Evolutionary conservation across 2,329 filamentous ascomycete genomes (phyloP).

Genomic region (Fonsecaea pedrosoi): DNA sequence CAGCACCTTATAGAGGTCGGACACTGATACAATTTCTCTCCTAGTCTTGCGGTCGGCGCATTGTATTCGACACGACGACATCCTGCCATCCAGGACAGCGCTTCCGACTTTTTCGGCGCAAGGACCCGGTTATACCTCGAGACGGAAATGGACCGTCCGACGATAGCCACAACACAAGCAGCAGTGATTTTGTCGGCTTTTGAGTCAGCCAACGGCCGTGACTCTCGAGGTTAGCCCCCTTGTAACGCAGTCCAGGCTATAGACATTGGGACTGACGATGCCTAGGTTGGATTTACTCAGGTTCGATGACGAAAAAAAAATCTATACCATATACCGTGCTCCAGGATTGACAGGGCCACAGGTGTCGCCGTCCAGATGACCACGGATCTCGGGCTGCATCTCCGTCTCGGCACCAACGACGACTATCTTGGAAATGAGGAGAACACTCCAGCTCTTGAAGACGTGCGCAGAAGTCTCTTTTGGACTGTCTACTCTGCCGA

Average conservation of each 20-base stretch:
- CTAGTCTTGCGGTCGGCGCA: conserved; percentile 15
- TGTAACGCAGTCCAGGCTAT: neutral
- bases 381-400: conserved; percentile 52
- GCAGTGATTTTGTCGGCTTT: conserved; percentile 55
- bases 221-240: conserved; percentile 54
- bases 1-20: neutral
- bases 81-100: conserved; percentile 7
- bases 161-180: conserved; percentile 56
- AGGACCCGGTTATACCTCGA: conserved; percentile 55
- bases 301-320: neutral
- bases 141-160: conserved; percentile 56
- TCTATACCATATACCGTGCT: neutral
- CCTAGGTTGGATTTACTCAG: conserved; percentile 21
- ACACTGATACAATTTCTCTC: neutral
- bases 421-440: neutral
- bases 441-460: neutral
- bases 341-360: neutral
- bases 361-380: conserved; percentile 55
- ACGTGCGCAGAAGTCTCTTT: conserved; percentile 44
- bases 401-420: conserved; percentile 38
- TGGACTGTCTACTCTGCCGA: conserved; percentile 46
- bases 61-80: conserved; percentile 4
- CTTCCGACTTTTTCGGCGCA: conserved; percentile 41
- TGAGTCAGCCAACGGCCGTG: conserved; percentile 53
- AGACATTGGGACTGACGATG: conserved; percentile 1